Percentiles rank a stretch among this genome's conserved stretches.
Evolutionary conservation across 2,329 filamentous ascomycete genomes (phyloP).

Genomic region (Claviceps capensis): DNA sequence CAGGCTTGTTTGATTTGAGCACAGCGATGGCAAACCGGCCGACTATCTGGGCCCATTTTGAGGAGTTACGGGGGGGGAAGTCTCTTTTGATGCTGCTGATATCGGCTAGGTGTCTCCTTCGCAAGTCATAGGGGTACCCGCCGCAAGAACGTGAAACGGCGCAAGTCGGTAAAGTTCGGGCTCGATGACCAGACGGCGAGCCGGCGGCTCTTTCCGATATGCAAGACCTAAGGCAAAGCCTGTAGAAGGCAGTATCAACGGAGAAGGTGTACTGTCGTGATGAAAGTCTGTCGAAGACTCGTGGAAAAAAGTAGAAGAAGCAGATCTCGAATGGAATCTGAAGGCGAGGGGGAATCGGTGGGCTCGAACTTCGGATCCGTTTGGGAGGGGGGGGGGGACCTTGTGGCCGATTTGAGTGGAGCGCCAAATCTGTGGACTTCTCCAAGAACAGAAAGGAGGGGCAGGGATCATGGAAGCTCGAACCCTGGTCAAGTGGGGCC

Average conservation of each 20-base stretch:
- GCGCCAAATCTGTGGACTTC: not conserved
- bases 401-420: constrained; percentile 5
- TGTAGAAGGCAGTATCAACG: not conserved
- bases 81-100: not conserved
- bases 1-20: constrained; percentile 24
- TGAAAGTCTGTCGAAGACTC: not conserved
- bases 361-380: not conserved
- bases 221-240: too few relatives aligned
- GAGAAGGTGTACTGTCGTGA: not conserved
- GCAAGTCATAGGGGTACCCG: not conserved
- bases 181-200: not conserved
- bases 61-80: not conserved
- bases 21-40: constrained; percentile 20
- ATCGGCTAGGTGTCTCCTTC: not conserved
- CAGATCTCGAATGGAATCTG: not conserved
- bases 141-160: not conserved
- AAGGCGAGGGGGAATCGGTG: not conserved
- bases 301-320: not conserved
- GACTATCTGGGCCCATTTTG: constrained; percentile 16
- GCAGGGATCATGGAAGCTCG: not conserved
- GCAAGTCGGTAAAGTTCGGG: not conserved
- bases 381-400: not conserved
- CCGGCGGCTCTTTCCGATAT: not conserved
- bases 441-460: not conserved
- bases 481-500: not conserved